Conservation (phyloP, 2,329 filamentous ascomycete species). For the Colletotrichum sp. region DNA sequence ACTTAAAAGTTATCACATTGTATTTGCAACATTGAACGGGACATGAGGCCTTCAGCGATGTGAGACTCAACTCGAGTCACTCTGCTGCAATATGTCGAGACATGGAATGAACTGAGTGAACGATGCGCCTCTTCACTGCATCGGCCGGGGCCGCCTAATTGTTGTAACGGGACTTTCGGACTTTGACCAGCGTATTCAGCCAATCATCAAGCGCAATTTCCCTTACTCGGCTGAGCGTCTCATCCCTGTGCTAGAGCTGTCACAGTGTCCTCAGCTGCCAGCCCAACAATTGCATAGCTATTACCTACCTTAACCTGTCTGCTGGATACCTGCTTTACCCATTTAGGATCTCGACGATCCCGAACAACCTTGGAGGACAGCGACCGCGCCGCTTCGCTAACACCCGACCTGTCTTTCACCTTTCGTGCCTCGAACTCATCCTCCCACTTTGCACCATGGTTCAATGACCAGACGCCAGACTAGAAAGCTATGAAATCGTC, state of each 20-base stretch:
- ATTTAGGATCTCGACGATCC: background rate
- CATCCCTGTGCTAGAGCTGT: constrained; percentile 12
- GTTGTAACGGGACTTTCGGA: background rate
- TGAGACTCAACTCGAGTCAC: background rate
- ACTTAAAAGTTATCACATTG: background rate
- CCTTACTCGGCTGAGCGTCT: background rate
- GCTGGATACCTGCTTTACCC: background rate
- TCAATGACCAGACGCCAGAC: background rate
- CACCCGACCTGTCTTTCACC: background rate
- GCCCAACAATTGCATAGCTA: background rate
- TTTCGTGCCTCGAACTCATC: background rate
- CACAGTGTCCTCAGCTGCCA: constrained; percentile 13
- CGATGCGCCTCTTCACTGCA: background rate
- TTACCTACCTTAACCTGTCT: background rate
- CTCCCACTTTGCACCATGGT: background rate
- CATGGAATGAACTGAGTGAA: background rate
- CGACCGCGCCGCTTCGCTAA: constrained; percentile 1
- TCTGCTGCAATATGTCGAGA: background rate
- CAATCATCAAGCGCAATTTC: constrained; percentile 3
- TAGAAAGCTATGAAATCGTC: background rate
- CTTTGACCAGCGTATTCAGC: background rate
- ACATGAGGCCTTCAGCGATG: background rate
- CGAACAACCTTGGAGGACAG: background rate
- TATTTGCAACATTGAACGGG: background rate
- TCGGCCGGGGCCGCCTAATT: background rate